Evolutionary conservation across 768 basidiomycete genomes (phyloP).

Genomic region (Gymnopilus junonius): DNA sequence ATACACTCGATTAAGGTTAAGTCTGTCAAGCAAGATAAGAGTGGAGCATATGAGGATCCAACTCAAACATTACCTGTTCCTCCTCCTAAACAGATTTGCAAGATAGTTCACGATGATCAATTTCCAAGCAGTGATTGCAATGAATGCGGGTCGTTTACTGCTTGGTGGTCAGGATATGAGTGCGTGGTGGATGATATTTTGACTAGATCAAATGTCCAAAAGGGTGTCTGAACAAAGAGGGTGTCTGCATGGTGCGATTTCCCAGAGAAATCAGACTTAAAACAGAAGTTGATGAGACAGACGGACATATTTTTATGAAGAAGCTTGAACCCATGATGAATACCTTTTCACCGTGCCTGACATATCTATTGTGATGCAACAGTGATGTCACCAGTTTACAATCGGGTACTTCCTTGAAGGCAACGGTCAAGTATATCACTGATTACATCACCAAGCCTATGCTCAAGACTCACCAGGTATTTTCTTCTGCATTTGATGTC

Average conservation of each 20-base stretch:
- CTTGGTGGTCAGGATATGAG: too few species aligned
- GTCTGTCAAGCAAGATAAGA: too few species aligned
- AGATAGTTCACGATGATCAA: too few species aligned
- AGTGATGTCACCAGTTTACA: conserved; percentile 18
- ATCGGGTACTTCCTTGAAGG: conserved; percentile 38
- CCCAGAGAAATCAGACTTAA: conserved; percentile 20
- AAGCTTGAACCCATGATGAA: conserved; percentile 27
- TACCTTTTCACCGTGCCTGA: not conserved
- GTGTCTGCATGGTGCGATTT: conserved; percentile 32
- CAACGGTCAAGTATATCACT: conserved; percentile 35
- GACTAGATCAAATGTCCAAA: too few species aligned
- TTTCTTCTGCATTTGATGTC: conserved; percentile 20
- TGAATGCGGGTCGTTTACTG: too few species aligned
- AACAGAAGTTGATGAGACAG: conserved; percentile 18
- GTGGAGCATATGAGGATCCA: too few species aligned
- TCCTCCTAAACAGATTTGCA: too few species aligned
- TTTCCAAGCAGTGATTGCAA: too few species aligned
- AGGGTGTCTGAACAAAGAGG: conserved; percentile 17
- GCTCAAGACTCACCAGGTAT: conserved; percentile 23
- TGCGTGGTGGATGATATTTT: too few species aligned
- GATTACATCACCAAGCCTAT: conserved; percentile 32
- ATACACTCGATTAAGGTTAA: too few species aligned
- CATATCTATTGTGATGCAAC: not conserved
- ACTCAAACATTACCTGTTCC: too few species aligned
- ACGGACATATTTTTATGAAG: conserved; percentile 29